Evolutionary conservation across 306 rosid genomes (phyloP).

Genomic region (Cercis canadensis): DNA sequence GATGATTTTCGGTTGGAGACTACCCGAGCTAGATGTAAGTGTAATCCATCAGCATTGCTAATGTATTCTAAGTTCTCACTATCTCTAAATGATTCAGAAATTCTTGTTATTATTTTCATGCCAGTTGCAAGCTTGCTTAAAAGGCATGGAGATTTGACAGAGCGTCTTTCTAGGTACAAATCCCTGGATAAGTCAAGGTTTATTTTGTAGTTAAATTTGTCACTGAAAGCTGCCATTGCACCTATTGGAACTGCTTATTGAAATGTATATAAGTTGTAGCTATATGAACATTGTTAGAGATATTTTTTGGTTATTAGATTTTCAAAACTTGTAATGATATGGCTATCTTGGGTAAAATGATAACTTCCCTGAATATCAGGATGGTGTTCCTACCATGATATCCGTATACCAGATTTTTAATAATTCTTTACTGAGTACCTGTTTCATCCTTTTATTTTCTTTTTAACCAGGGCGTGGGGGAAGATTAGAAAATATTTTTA

Average conservation of each 20-base stretch:
- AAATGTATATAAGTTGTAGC: not conserved
- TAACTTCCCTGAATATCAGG: not conserved
- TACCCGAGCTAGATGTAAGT: conserved; percentile 81
- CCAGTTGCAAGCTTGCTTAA: conserved; percentile 79
- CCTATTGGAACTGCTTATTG: conserved; percentile 20
- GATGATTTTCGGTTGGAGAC: conserved; percentile 79
- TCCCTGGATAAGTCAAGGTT: conserved; percentile 2
- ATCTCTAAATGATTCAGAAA: conserved; percentile 25
- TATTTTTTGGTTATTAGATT: not conserved
- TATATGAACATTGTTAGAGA: not conserved
- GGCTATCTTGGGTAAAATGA: not conserved
- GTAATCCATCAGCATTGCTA: not conserved
- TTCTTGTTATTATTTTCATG: conserved; percentile 41
- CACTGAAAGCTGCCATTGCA: not conserved
- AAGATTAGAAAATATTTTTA: conserved; percentile 21
- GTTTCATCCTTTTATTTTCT: conserved; percentile 18
- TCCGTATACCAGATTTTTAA: not conserved
- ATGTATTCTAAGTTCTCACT: not conserved
- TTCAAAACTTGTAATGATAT: conserved; percentile 12
- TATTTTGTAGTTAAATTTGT: conserved; percentile 26
- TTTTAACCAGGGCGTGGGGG: not conserved
- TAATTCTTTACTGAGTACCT: not conserved
- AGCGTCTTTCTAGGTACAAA: conserved; percentile 84
- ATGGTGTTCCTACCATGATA: not conserved
- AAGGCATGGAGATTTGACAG: conserved; percentile 79